phyloP scores from a whole-genome alignment of 805 yeast species.

The Spathaspora girioi region DNA sequence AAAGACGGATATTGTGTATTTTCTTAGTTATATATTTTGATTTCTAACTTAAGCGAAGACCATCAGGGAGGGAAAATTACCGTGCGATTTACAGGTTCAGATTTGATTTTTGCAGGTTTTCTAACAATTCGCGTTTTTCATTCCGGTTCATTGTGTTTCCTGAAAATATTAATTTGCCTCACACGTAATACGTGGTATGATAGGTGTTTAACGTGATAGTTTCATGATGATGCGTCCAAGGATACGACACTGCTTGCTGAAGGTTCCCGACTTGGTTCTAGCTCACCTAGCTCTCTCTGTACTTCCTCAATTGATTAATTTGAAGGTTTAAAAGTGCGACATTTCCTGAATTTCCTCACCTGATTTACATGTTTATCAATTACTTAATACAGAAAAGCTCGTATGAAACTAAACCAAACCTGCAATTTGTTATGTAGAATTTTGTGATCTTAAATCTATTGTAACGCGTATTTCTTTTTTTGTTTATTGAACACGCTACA shows the following conservation, averaged over 20 bases:
- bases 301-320: too few relatives aligned
- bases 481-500: not conserved
- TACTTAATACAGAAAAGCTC: not conserved
- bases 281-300: too few relatives aligned
- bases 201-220: too few relatives aligned
- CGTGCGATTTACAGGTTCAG: not conserved
- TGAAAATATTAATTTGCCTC: not conserved
- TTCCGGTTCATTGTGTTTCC: not conserved
- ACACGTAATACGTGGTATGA: not conserved
- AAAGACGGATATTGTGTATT: not conserved
- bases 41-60: not conserved
- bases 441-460: not conserved
- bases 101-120: not conserved
- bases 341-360: not conserved
- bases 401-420: not conserved
- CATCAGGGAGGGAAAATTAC: not conserved
- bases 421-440: too few relatives aligned
- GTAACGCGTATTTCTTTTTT: not conserved
- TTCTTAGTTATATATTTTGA: not conserved
- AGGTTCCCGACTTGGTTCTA: too few relatives aligned
- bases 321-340: too few relatives aligned
- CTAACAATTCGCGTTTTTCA: not conserved
- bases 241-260: too few relatives aligned
- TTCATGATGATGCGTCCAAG: too few relatives aligned
- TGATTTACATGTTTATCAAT: not conserved